Conservation (phyloP, 257 asterid species). For the Henckelia pumila region DNA sequence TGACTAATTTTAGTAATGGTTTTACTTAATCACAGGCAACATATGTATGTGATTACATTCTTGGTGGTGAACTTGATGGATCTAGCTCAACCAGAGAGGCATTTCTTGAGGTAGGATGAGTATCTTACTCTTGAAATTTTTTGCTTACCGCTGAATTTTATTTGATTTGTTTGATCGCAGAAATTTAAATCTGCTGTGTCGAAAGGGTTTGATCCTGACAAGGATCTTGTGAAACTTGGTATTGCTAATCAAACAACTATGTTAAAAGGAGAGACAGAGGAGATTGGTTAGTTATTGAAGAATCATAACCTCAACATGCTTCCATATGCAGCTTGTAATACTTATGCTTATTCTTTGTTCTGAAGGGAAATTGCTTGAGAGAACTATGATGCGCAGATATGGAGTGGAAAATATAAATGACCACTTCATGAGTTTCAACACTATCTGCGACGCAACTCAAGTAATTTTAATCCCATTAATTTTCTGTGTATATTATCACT, state of each 20-base stretch:
- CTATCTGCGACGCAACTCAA: conserved; percentile 98
- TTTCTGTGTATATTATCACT: not conserved
- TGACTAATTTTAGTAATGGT: not conserved
- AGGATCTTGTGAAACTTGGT: conserved; percentile 79
- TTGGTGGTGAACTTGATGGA: conserved; percentile 92
- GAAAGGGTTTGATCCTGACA: conserved; percentile 86
- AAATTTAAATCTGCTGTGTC: conserved; percentile 84
- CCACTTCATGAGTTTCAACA: conserved; percentile 96
- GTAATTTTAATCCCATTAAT: conserved; percentile 33
- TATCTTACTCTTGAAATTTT: conserved; percentile 6
- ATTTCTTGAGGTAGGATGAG: conserved; percentile 67
- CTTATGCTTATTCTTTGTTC: conserved; percentile 20
- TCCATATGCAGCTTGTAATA: conserved; percentile 3
- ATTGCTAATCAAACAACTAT: conserved; percentile 99
- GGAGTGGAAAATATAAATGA: conserved; percentile 80
- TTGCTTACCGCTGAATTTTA: conserved; percentile 24
- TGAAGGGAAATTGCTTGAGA: conserved; percentile 67
- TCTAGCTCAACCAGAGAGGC: conserved; percentile 98
- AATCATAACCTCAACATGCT: conserved; percentile 11
- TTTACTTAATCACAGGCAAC: conserved; percentile 57
- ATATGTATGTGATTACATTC: conserved; percentile 86
- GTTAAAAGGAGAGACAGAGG: conserved; percentile 99
- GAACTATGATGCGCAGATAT: conserved; percentile 76
- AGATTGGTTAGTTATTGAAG: conserved; percentile 59
- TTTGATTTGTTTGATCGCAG: conserved; percentile 43